Percentiles rank a stretch among this genome's conserved stretches.
phyloP scores from a whole-genome alignment of 1,284 basidiomycete genomes.

The Neonothopanus nambi region DNA sequence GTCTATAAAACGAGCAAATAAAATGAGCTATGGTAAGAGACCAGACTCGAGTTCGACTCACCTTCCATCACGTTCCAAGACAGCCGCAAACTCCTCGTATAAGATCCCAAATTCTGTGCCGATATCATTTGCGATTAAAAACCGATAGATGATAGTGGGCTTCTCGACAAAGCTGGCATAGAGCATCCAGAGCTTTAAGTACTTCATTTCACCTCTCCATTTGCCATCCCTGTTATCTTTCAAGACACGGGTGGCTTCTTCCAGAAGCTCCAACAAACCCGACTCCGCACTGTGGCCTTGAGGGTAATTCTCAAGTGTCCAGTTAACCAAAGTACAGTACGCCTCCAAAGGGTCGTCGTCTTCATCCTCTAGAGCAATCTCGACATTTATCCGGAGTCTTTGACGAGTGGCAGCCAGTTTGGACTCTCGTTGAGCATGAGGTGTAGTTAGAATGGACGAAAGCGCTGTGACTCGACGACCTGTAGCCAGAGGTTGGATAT shows the following conservation, averaged over 20 bases:
- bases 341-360: slow-evolving; percentile 57
- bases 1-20: slow-evolving; percentile 43
- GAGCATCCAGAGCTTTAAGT: slow-evolving; percentile 85
- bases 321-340: slow-evolving; percentile 64
- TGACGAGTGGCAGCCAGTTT: slow-evolving; percentile 63
- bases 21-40: neutral
- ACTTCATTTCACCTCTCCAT: slow-evolving; percentile 69
- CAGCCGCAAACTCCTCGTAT: slow-evolving; percentile 81
- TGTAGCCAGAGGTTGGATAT: slow-evolving; percentile 74
- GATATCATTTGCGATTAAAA: slow-evolving; percentile 80
- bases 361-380: slow-evolving; percentile 55
- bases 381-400: slow-evolving; percentile 54
- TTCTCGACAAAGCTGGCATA: slow-evolving; percentile 76
- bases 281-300: slow-evolving; percentile 69
- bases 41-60: slow-evolving; percentile 12
- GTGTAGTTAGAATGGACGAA: slow-evolving; percentile 68
- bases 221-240: slow-evolving; percentile 66
- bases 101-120: slow-evolving; percentile 71
- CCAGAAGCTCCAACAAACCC: slow-evolving; percentile 79
- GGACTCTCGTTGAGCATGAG: slow-evolving; percentile 70
- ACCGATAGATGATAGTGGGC: slow-evolving; percentile 70
- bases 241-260: slow-evolving; percentile 78
- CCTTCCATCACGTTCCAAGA: slow-evolving; percentile 69
- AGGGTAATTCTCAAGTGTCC: slow-evolving; percentile 71
- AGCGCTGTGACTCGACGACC: slow-evolving; percentile 75